Evolutionary conservation across 306 rosid species (phyloP).

Genomic region (Trifolium fragiferum): DNA sequence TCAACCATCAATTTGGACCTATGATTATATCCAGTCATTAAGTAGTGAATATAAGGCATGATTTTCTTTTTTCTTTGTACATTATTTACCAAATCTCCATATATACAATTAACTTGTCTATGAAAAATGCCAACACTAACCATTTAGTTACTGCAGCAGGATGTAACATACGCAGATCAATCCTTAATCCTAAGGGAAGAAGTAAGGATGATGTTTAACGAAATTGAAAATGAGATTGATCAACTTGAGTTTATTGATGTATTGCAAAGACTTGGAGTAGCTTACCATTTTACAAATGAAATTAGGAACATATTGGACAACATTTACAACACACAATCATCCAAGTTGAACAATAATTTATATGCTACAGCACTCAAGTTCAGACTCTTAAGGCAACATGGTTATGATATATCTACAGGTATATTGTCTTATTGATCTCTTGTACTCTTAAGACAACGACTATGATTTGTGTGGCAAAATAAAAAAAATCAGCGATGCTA

Average conservation of each 20-base stretch:
- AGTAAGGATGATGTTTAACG: background rate
- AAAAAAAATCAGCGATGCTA: no score
- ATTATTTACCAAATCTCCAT: no score
- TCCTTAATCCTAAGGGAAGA: background rate
- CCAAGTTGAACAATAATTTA: background rate
- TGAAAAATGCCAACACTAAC: background rate
- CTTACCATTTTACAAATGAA: conserved; percentile 7
- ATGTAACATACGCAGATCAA: background rate
- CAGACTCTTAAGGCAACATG: background rate
- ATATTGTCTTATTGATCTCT: no score
- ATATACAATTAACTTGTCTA: no score
- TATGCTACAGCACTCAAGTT: background rate
- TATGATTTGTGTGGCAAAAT: no score
- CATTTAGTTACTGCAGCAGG: background rate
- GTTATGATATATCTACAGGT: conserved; percentile 3
- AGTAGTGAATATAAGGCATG: conserved; percentile 7
- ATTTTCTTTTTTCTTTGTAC: no score
- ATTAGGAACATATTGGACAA: conserved; percentile 5
- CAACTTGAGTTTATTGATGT: conserved; percentile 14
- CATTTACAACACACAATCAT: background rate
- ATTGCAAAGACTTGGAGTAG: conserved; percentile 11
- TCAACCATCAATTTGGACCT: background rate
- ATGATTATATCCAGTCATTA: conserved; percentile 6
- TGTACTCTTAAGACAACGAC: no score
- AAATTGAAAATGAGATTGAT: background rate